Conservation (phyloP, 345 rosid species). For the Eucalyptus globulus region DNA sequence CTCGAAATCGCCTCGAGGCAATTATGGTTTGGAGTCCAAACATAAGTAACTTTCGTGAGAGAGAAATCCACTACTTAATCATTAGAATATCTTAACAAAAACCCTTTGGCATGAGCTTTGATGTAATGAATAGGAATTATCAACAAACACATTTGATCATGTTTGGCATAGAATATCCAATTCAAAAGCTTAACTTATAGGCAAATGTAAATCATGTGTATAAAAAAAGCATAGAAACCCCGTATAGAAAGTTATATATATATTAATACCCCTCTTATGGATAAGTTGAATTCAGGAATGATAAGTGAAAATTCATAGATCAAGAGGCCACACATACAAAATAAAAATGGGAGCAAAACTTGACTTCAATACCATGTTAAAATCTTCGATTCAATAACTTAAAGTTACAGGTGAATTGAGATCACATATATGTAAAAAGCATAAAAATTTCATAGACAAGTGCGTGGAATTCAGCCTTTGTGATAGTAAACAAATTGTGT, state of each 20-base stretch:
- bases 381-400: accelerated
- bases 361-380: accelerated
- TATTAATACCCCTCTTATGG: not conserved
- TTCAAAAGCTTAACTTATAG: not conserved
- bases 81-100: not conserved
- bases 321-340: not conserved
- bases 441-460: not conserved
- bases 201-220: accelerated
- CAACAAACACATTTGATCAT: not conserved
- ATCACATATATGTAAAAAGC: not conserved
- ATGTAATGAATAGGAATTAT: not conserved
- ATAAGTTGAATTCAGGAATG: not conserved
- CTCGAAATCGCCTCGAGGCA: not conserved
- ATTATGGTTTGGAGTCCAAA: not conserved
- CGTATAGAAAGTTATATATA: not conserved
- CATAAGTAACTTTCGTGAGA: too few relatives aligned
- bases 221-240: not conserved
- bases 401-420: accelerated
- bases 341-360: not conserved
- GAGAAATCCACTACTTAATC: not conserved
- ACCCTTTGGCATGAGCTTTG: not conserved
- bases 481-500: not conserved
- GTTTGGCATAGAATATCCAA: not conserved
- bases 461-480: accelerated
- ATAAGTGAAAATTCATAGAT: not conserved